Percentiles rank a stretch among this genome's conserved stretches.
These are phyloP conservation scores for Suhomyces sp. DNA, from an alignment of 805 yeast species.

Conservation along the genomic window DNA sequence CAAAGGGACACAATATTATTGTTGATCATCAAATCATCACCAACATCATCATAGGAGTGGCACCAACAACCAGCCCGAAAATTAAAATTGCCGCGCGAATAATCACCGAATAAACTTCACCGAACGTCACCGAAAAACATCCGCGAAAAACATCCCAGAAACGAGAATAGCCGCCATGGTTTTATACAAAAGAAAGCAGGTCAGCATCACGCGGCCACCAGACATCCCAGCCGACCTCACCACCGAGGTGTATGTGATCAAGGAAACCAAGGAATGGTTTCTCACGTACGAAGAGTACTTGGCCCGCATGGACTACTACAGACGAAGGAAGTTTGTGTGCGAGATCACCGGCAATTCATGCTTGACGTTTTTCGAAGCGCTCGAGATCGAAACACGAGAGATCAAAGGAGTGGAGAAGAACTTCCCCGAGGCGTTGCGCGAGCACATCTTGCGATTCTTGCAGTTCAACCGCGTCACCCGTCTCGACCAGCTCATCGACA, in stretches of 20 bases:
- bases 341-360: constrained; percentile 94
- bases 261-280: constrained; percentile 90
- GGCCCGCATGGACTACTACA: constrained; percentile 66
- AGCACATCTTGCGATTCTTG: constrained; percentile 81
- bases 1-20: neutral
- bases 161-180: constrained; percentile 52
- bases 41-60: neutral
- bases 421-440: constrained; percentile 89
- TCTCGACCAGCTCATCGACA: constrained; percentile 84
- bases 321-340: constrained; percentile 79
- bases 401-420: constrained; percentile 64
- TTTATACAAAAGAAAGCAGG: constrained; percentile 70
- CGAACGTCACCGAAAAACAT: too few species aligned
- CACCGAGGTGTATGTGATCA: constrained; percentile 74
- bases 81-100: neutral
- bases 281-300: constrained; percentile 71
- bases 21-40: neutral
- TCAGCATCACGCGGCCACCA: constrained; percentile 55
- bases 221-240: constrained; percentile 53
- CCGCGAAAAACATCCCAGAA: neutral
- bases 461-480: constrained; percentile 82
- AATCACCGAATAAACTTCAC: too few species aligned
- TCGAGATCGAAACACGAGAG: constrained; percentile 60
- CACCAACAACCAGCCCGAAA: neutral
- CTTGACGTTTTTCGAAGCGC: constrained; percentile 86